Evolutionary conservation across 345 rosid genomes (phyloP).

Genomic region (Brassica incana): DNA sequence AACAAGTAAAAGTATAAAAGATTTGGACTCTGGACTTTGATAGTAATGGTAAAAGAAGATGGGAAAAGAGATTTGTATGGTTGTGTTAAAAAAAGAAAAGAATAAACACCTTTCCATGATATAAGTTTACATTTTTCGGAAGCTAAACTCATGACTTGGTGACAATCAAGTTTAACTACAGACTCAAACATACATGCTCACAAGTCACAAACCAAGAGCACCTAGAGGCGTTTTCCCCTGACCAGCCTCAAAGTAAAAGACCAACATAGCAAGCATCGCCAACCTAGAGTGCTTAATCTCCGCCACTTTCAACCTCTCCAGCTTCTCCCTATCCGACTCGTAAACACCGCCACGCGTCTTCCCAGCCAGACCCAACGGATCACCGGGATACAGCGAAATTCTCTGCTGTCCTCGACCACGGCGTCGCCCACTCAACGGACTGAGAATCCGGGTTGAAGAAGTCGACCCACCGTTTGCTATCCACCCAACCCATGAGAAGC

Average conservation of each 20-base stretch:
- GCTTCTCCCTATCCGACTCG: conserved; percentile 75
- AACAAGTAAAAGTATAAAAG: background rate
- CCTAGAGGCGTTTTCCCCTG: conserved; percentile 98
- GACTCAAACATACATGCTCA: background rate
- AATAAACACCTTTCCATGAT: conserved; percentile 22
- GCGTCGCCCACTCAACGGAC: conserved; percentile 96
- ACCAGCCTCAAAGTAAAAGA: conserved; percentile 93
- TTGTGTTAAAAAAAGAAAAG: too few relatives aligned
- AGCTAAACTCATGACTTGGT: background rate
- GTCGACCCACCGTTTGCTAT: conserved; percentile 98
- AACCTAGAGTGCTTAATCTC: conserved; percentile 86
- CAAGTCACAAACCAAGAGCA: conserved; percentile 46
- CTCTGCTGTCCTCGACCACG: conserved; percentile 88
- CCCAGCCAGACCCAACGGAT: conserved; percentile 81
- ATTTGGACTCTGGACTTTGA: background rate
- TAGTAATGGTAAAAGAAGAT: background rate
- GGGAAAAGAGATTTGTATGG: background rate
- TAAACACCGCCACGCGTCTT: conserved; percentile 62
- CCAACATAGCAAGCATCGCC: conserved; percentile 93
- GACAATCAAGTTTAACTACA: background rate
- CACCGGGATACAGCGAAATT: conserved; percentile 80
- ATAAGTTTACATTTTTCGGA: too few relatives aligned
- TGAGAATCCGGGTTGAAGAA: conserved; percentile 96
- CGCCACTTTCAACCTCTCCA: conserved; percentile 86
- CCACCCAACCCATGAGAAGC: conserved; percentile 98